Evolutionary conservation across 2,329 filamentous ascomycete genomes (phyloP), one percentile per base, ranked within the genome.

Genomic region (Fonsecaea pugnacius): DNA sequence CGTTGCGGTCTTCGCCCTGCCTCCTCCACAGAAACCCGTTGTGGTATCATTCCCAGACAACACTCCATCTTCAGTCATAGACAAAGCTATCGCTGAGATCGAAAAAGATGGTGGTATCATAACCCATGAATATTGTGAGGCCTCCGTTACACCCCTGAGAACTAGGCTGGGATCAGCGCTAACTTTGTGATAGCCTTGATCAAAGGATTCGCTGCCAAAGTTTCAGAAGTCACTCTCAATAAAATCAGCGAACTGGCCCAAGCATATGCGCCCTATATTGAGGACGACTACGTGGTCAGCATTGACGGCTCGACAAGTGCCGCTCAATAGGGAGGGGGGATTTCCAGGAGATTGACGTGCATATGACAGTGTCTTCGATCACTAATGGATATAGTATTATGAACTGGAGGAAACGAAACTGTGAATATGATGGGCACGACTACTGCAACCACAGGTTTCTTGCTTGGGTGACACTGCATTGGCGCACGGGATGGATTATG

Each of bases 191-290:
- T 52, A 71, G 67, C 62, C 9, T 33, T 70, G n/a, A 64, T 65
- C 66, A 95, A 91, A 79, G 91, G 89, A 53, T 95, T 96, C 75
- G 86, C 91, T 35, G 90, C 89, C 58, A 87, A 89, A 68, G 88
- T 89, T 36, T 87, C 91, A 1, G 85, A 86, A 63, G 86, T 87
- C 71, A 84, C 87, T 21, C 82, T 96, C 62, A 83, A 91, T 64
- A 83, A 82, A 4, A 84, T 96, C 33, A 84, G 88, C 70, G 79
- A 85, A 1, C 82, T 85, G 78, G 87, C 87, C 64, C 79, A 81
- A 60, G 75, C 84, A 65, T 88, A 87, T 77, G 80, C 85, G 58
- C 86, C 88, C 1, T 75, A 83, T 33, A 86, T 97, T 67, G 92
- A 96, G 77, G 87, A 93, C 72, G 92, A 96, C 73, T 81, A 89